Evolutionary conservation across 2,329 filamentous ascomycete genomes (phyloP).

Genomic region (Alternaria tenuissima): DNA sequence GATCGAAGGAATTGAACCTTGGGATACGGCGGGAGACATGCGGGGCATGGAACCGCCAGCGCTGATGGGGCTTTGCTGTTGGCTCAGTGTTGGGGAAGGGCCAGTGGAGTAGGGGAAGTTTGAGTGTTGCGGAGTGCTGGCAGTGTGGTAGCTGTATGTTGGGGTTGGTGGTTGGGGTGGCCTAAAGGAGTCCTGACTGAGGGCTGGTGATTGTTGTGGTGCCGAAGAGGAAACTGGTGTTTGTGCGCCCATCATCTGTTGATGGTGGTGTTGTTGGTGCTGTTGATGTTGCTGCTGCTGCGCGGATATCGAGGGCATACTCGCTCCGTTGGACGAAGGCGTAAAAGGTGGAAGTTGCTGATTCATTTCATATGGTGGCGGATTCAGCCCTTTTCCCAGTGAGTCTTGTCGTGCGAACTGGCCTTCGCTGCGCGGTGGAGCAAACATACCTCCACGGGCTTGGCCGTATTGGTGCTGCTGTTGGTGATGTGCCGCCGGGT

Average conservation of each 20-base stretch:
- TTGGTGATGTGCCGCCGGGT: constrained; percentile 51
- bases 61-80: constrained; percentile 59
- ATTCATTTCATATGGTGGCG: constrained; percentile 73
- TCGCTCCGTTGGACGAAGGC: constrained; percentile 60
- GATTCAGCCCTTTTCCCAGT: constrained; percentile 70
- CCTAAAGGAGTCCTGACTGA: constrained; percentile 67
- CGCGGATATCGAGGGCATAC: constrained; percentile 55
- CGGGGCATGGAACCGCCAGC: constrained; percentile 56
- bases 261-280: constrained; percentile 24
- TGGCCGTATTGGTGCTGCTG: constrained; percentile 46
- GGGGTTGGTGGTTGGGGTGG: constrained; percentile 67
- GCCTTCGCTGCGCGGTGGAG: constrained; percentile 61
- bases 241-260: constrained; percentile 59
- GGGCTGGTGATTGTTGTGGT: constrained; percentile 60
- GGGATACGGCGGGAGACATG: constrained; percentile 62
- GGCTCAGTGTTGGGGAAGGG: constrained; percentile 54
- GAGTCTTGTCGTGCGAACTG: constrained; percentile 63
- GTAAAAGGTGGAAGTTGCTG: constrained; percentile 68
- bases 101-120: constrained; percentile 60
- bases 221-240: constrained; percentile 50
- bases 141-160: constrained; percentile 69
- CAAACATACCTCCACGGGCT: constrained; percentile 60
- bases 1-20: constrained; percentile 55
- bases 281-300: constrained; percentile 43
- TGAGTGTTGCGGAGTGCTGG: constrained; percentile 60